A percentile compares a stretch with the other conserved stretches of the same genome.
phyloP scores from a whole-genome alignment of 768 basidiomycete genomes.

The Suillus plorans region DNA sequence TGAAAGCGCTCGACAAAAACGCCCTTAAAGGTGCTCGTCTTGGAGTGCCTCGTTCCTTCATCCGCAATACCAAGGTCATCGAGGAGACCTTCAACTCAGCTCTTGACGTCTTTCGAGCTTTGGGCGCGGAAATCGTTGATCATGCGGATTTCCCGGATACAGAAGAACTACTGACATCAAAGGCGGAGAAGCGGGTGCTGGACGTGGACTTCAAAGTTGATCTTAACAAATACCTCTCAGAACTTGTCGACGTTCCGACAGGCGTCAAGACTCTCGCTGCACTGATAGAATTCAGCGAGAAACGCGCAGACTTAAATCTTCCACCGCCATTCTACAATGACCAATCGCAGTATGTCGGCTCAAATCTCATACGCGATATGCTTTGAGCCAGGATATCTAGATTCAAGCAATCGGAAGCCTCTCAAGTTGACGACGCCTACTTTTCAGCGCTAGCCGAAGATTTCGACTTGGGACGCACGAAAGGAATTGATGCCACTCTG shows the following conservation, averaged over 20 bases:
- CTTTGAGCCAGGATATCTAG: neutral
- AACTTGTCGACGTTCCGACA: slow-evolving; percentile 49
- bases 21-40: slow-evolving; percentile 52
- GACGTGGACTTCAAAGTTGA: slow-evolving; percentile 54
- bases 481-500: neutral
- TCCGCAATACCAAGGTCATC: slow-evolving; percentile 22
- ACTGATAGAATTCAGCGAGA: slow-evolving; percentile 52
- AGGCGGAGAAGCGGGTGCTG: slow-evolving; percentile 51
- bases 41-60: slow-evolving; percentile 48
- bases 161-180: slow-evolving; percentile 39
- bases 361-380: neutral
- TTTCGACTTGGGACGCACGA: neutral
- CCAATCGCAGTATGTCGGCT: slow-evolving; percentile 17
- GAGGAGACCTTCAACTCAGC: slow-evolving; percentile 39
- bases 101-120: slow-evolving; percentile 33
- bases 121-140: slow-evolving; percentile 50
- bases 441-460: neutral
- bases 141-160: slow-evolving; percentile 54
- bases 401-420: neutral
- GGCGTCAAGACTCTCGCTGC: slow-evolving; percentile 59
- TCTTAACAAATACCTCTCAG: slow-evolving; percentile 41
- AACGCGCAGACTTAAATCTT: slow-evolving; percentile 46
- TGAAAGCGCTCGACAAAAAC: slow-evolving; percentile 46
- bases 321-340: slow-evolving; percentile 26
- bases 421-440: neutral